Base-by-base conservation (phyloP, 306 rosid species). In the Cicer bijugum region DNA sequence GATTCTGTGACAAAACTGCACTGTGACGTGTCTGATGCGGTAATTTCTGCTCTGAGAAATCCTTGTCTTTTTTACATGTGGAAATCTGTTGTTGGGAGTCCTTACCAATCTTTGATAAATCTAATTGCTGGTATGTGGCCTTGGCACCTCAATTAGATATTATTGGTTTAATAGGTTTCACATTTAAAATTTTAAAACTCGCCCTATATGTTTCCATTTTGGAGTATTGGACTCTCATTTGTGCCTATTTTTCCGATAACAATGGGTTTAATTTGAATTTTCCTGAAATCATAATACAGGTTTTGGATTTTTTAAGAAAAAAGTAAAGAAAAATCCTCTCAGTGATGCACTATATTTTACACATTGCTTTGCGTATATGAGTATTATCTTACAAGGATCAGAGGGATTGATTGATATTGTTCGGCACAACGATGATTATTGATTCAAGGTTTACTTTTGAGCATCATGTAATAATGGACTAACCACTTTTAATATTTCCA, bases 21-120 rank as follows among this genome's bases (percentile, higher is more conserved):
- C 42, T 85, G 85, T 17, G 89, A 85, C 50, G 85, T 85, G 47
- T 85, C 89, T 66, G 89, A 86, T 80, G 89, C 87, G 75, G 89
- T 86, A 86, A 77, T 82, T 72, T 77, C 72, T 72, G 3, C 65
- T 64, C 78, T 46, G 8, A 58, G 20, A 63, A 74, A 15, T 80
- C 46, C 60, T 50, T 69, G 4, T 72, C 16, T 53, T 71, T 44
- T 52, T 64, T 43, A n/a, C 61, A 17, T 16, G 17, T 58, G 46
- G 37, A 77, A 17, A 38, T 9, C 9, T 77, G 61, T 40, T 43
- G 67, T 62, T 61, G 12, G 58, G 37, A 70, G 67, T 62, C 57
- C 48, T 50, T 40, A 51, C 71, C 38, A 52, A 8, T 71, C 42
- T 62, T 19, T 43, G 39, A 69, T 39, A 69, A 69, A 16, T 68